Evolutionary conservation across 345 rosid genomes (phyloP).

Genomic region (Aquilaria malaccensis): DNA sequence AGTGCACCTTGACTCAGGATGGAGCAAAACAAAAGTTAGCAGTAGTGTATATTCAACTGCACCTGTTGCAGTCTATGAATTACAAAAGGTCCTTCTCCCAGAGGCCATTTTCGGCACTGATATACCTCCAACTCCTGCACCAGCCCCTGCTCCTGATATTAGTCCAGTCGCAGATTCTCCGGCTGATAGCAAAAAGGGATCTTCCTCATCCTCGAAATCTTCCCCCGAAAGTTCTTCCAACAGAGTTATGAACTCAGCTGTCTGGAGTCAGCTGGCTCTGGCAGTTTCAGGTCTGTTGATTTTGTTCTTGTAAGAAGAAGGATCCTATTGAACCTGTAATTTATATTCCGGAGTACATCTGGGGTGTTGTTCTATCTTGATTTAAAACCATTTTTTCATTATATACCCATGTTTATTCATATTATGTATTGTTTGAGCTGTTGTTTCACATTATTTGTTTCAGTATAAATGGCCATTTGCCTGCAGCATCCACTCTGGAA

Average conservation of each 20-base stretch:
- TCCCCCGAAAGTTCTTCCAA: conserved; percentile 36
- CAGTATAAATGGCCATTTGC: not conserved
- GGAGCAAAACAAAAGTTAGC: conserved; percentile 71
- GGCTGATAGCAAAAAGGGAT: conserved; percentile 20
- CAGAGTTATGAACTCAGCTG: conserved; percentile 19
- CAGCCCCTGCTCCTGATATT: conserved; percentile 71
- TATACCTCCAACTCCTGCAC: conserved; percentile 83
- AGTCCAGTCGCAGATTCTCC: conserved; percentile 70
- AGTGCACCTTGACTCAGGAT: conserved; percentile 52
- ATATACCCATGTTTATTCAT: conserved; percentile 10
- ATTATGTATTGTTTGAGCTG: conserved; percentile 9
- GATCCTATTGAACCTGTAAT: conserved; percentile 8
- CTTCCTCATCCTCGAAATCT: conserved; percentile 27
- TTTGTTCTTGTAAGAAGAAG: conserved; percentile 37
- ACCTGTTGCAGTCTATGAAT: conserved; percentile 83
- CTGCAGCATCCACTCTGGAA: too few relatives aligned
- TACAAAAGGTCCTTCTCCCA: conserved; percentile 69
- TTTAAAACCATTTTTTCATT: conserved; percentile 24
- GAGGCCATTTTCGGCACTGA: conserved; percentile 86
- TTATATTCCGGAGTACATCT: conserved; percentile 13
- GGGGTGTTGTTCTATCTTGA: conserved; percentile 14
- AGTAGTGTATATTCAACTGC: conserved; percentile 73
- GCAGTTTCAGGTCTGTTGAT: conserved; percentile 36
- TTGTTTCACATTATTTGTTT: conserved; percentile 4
- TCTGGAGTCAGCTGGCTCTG: conserved; percentile 32